Conservation (phyloP, 139 green algal species). For the Asterochloris erici region DNA sequence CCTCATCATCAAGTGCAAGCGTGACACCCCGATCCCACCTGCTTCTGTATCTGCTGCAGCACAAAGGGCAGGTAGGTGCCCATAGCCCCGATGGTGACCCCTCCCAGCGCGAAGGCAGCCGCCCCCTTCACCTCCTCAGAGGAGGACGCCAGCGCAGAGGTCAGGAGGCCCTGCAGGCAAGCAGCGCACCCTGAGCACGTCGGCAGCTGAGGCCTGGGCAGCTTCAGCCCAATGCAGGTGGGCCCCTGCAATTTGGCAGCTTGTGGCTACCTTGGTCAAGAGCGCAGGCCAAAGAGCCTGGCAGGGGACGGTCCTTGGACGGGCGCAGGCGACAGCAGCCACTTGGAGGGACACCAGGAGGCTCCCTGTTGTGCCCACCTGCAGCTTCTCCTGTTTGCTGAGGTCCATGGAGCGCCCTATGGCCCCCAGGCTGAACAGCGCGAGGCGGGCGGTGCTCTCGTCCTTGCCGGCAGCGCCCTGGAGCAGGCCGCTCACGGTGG, state of each 20-base stretch:
- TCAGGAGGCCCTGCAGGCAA: neutral
- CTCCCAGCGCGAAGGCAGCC: slow-evolving; percentile 80
- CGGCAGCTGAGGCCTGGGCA: too few relatives aligned
- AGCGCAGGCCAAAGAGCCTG: too few relatives aligned
- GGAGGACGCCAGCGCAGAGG: neutral
- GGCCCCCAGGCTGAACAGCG: slow-evolving; percentile 86
- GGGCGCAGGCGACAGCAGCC: neutral
- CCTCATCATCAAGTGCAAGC: neutral
- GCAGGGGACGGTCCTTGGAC: too few relatives aligned
- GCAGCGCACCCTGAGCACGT: neutral
- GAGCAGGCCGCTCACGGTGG: slow-evolving; percentile 47
- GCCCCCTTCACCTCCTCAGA: slow-evolving; percentile 77
- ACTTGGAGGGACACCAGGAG: neutral
- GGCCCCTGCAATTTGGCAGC: too few relatives aligned
- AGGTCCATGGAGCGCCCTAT: slow-evolving; percentile 75
- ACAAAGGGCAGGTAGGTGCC: slow-evolving; percentile 75
- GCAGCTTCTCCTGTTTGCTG: slow-evolving; percentile 40
- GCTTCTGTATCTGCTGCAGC: slow-evolving; percentile 51
- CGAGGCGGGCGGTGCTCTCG: slow-evolving; percentile 43
- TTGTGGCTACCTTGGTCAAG: too few relatives aligned
- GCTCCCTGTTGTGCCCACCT: neutral
- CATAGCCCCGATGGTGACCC: slow-evolving; percentile 72
- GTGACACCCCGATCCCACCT: slow-evolving; percentile 9
- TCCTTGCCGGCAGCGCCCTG: neutral
- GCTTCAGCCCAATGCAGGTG: too few relatives aligned